Evolutionary conservation across 345 rosid species (phyloP).

Genomic region (Psidium guajava): DNA sequence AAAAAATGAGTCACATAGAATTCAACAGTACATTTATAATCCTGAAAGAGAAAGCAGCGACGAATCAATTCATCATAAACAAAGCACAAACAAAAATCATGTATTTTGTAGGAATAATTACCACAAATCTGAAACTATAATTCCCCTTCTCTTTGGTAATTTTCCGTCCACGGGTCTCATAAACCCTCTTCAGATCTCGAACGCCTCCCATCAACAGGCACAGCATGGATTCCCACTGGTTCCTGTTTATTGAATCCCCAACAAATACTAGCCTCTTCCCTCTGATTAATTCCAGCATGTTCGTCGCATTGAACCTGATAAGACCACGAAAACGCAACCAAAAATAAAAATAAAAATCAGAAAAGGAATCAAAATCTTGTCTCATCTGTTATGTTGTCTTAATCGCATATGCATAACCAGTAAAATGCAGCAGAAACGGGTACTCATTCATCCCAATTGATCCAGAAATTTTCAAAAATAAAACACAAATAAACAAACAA

Average conservation of each 20-base stretch:
- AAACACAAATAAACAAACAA: neutral
- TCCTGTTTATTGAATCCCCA: constrained; percentile 91
- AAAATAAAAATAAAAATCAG: neutral
- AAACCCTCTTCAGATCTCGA: constrained; percentile 70
- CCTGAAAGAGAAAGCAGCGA: constrained; percentile 36
- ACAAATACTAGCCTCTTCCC: constrained; percentile 91
- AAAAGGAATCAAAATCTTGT: neutral
- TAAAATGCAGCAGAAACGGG: neutral
- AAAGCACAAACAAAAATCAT: neutral
- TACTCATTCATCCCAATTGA: neutral
- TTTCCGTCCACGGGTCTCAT: constrained; percentile 69
- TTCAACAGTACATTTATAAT: constrained; percentile 77
- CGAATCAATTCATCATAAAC: neutral
- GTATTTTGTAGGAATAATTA: constrained; percentile 7
- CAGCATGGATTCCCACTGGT: constrained; percentile 96
- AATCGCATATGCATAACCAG: neutral
- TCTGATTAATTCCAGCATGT: constrained; percentile 63
- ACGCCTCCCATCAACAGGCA: constrained; percentile 69
- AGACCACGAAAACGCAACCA: neutral
- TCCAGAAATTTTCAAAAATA: neutral
- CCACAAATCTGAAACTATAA: constrained; percentile 82
- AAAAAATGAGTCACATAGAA: constrained; percentile 73
- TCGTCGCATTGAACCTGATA: constrained; percentile 72
- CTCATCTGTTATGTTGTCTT: neutral
- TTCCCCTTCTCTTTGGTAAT: constrained; percentile 82